Percentiles rank a stretch among this genome's conserved stretches.
Evolutionary conservation across 176 grass and related monocot species (phyloP).

Genomic region (Ensete ventricosum): DNA sequence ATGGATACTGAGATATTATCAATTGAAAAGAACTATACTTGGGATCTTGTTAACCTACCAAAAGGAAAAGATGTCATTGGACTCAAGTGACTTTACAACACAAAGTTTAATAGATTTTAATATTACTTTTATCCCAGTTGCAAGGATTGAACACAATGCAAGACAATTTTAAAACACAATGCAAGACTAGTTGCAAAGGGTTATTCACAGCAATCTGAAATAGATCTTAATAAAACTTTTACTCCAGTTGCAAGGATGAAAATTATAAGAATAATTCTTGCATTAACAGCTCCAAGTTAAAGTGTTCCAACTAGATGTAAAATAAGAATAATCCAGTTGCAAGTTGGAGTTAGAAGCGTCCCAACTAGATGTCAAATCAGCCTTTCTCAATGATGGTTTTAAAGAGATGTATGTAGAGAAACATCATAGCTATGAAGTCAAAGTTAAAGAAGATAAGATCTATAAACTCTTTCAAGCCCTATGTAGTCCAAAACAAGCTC

Average conservation of each 20-base stretch:
- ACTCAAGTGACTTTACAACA: background rate
- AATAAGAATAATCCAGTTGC: no score
- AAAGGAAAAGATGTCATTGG: conserved; percentile 3
- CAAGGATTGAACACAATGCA: background rate
- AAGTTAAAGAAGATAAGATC: no score
- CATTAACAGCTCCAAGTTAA: background rate
- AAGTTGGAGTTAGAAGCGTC: no score
- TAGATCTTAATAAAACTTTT: conserved; percentile 19
- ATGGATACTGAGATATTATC: background rate
- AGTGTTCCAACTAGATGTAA: no score
- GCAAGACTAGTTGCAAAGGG: conserved; percentile 16
- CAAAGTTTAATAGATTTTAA: conserved; percentile 1
- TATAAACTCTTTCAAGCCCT: no score
- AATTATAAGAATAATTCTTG: conserved; percentile 4
- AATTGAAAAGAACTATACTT: no score
- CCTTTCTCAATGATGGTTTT: no score
- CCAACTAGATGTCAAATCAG: no score
- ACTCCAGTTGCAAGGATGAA: conserved; percentile 1
- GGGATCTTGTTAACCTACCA: background rate
- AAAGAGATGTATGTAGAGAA: no score
- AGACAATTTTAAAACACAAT: conserved; percentile 7
- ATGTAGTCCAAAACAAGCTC: no score
- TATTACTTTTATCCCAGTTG: conserved; percentile 4
- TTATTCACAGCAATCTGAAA: conserved; percentile 12
- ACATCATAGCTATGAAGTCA: no score